Base-by-base conservation (phyloP, 306 rosid species). In the Calophaca sinica region DNA sequence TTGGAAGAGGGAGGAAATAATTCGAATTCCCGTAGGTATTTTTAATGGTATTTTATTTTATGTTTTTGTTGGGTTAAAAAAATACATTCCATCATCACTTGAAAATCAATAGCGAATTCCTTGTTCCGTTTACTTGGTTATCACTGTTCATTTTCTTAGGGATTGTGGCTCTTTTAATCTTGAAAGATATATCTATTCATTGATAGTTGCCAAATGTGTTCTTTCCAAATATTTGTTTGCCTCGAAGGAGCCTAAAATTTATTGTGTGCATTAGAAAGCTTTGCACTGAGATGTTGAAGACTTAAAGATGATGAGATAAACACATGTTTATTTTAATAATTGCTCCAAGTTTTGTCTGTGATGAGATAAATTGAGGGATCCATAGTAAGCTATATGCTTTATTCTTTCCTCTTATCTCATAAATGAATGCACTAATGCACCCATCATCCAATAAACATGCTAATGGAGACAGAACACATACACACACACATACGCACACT, bases 21-120 rank as follows among this genome's bases (percentile, higher is more conserved):
- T 93, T 71, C 89, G 85, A 85, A 87, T 93, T 75, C 96, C 98
- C 14, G 98, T 93, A 81, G 80, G 98, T 83, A 62, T 62, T 72
- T 70, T 41, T 35, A 36, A 58, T 70, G 41, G 3, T 76, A 41
- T 61, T 46, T 63, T 45, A 20, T 51, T 60, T 51, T 8, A 15
- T 26, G 29, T 46, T 46, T 8, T 58, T 52, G 14, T 45, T 8
- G 9, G 28, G 51, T 52, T 38, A 38, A 29, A 41, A 42, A 35
- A 20, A n/a, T 72, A 4, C 33, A 46, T 36, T 62, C 28, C 35
- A 46, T 54, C 67, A 11, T 64, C 61, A 55, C 58, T 15, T 52
- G 71, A 55, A 55, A 72, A 13, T 46, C 46, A 63, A 35, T 20
- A 45, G 50, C 59, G 62, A 60, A 14, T 32, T 7, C 48, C 67